Base-by-base conservation (phyloP, 2,329 filamentous ascomycete genomes). In the Aspergillus alliaceus region DNA sequence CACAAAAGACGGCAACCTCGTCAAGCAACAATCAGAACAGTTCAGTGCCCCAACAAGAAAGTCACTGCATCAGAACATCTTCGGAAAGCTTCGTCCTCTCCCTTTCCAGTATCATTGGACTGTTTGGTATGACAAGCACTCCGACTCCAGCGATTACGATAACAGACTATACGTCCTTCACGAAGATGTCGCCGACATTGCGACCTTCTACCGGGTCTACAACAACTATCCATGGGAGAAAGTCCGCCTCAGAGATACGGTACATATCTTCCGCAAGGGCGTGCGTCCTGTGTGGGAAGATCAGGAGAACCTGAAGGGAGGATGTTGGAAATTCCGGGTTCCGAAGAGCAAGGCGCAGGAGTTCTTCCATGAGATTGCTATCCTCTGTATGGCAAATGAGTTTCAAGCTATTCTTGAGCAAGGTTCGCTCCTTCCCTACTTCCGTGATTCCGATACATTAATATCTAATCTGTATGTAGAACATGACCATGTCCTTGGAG, bases 241-340 rank as follows among this genome's bases (percentile, higher is more conserved):
- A 72, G 86, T 93, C 74, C 88, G 88, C 75, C 86, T 90, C 80
- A 86, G 88, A 68, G 89, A 92, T 76, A 89, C 86, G 46, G 84
- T 92, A 63, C 90, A 92, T 72, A 82, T 93, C 63, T 92, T 92
- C 81, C 91, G 91, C 74, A 81, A 85, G 60, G 89, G 89, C 34
- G 90, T 91, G 75, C 84, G 84, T 61, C 90, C 90, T 56, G 79
- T 91, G 64, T 92, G 89, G 89, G 90, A 92, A 77, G 93, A 98
- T 72, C 85, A 90, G 39, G 87, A 95, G 67, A 97, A 97, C 76
- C 81, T 89, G 58, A 83, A 87, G 60, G 93, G 93, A 52, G 93
- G 93, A 50, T 89, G 90, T 72, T 97, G 91, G 91, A 96, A 91
- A 22, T 96, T 98, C 76, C 87, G 93, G 51, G 88, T 97, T 44